Evolutionary conservation across 352 stramenopile genomes (phyloP), one percentile per base, ranked within the genome.

Genomic region (Nothophytophthora sp.): DNA sequence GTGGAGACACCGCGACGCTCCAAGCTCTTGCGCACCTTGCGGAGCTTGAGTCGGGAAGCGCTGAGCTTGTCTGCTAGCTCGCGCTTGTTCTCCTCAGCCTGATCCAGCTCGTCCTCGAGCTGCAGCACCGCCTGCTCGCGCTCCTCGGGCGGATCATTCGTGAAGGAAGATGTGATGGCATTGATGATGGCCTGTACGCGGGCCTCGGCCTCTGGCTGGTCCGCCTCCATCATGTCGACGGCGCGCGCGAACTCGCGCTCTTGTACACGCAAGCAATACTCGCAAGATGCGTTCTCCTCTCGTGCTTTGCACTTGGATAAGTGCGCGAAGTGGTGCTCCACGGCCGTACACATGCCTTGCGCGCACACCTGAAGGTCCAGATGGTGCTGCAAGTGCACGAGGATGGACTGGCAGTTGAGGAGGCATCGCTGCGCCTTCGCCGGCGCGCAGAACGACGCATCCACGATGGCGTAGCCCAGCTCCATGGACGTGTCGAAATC

Each of bases 311-410:
- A 88, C 40, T 73, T 61, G 23, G 72, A 79, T 1, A 85, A 45
- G 50, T 88, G 76, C 12, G 62, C 55, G 39, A 88, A 88, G 28
- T 88, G 74, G 38, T 81, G 65, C 59, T 84, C 75, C 23, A 88
- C 73, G 4, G 72, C 63, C 20, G 43, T 60, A 35, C 76, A 88
- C 71, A 82, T 76, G 27, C 41, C 23, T n/a, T 85, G 63, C 8
- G 56, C 62, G 46, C 76, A 88, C 30, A 86, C 67, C 11, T 75
- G 45, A 33, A 83, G 44, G 50, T 86, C 74, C 19, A 85, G 19
- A 29, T 88, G 76, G 41, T 88, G 76, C 52, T 86, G 72, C 32
- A 88, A 28, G 16, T 88, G 76, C 29, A 62, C 56, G 42, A 85
- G 70, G 47, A 86, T 83, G 12, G 55, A 48, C 48, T 82, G 68